Percentiles rank a stretch among this genome's conserved stretches.
These are phyloP conservation scores for Nymphaea colorata DNA, from an alignment of 164 flowering plant genomes.

Conservation along the genomic window DNA sequence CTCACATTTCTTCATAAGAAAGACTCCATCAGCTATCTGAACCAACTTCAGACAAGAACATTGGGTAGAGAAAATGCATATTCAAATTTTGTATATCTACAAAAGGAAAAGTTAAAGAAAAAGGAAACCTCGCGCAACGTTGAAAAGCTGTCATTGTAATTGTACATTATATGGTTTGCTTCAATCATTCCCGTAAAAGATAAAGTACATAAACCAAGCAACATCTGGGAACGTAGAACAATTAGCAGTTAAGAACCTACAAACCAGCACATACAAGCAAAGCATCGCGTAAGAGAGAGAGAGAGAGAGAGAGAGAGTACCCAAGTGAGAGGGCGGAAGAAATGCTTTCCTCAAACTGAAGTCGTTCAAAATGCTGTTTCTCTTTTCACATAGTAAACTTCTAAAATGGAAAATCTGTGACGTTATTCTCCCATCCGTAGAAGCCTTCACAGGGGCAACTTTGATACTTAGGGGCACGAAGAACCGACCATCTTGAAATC, in stretches of 20 bases:
- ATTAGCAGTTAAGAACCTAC: background rate
- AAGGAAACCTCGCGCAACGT: background rate
- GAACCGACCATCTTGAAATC: no score
- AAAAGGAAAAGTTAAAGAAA: no score
- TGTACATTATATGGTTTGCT: background rate
- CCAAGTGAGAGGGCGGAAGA: background rate
- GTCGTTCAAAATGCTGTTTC: background rate
- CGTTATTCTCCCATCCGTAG: background rate
- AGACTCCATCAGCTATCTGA: background rate
- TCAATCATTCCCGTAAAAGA: background rate
- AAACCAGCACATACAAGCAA: background rate
- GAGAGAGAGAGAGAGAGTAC: no score
- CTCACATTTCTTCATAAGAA: background rate
- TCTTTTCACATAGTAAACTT: background rate
- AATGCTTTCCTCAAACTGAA: background rate
- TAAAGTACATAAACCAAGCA: no score
- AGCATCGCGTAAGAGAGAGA: background rate
- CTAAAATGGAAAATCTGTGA: background rate
- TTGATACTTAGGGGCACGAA: no score
- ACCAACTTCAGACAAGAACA: background rate
- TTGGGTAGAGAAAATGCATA: background rate
- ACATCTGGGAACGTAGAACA: background rate
- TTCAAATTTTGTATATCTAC: no score
- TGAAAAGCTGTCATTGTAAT: background rate
- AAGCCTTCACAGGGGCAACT: no score